These are phyloP conservation scores for Candida corydali DNA, from an alignment of 805 yeast species.

Conservation along the genomic window DNA sequence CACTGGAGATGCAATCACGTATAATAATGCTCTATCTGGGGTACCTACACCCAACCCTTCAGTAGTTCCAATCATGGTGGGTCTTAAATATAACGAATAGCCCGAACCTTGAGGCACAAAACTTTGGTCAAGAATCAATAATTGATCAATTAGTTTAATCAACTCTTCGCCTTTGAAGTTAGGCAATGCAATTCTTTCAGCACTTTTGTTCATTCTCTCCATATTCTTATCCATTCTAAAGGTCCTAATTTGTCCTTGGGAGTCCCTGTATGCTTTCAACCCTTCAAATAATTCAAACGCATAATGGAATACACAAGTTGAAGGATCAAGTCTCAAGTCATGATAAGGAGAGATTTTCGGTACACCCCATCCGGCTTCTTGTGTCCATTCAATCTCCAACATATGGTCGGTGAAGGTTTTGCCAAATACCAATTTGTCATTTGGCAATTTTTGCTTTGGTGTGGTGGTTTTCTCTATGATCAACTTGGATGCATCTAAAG, in stretches of 20 bases:
- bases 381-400: slow-evolving; percentile 81
- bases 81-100: slow-evolving; percentile 88
- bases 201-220: slow-evolving; percentile 88
- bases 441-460: slow-evolving; percentile 35
- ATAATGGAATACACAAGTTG: slow-evolving; percentile 91
- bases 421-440: slow-evolving; percentile 40
- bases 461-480: slow-evolving; percentile 33
- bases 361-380: slow-evolving; percentile 72
- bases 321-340: slow-evolving; percentile 73
- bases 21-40: slow-evolving; percentile 79
- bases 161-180: slow-evolving; percentile 76
- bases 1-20: slow-evolving; percentile 89
- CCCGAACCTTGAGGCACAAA: slow-evolving; percentile 86
- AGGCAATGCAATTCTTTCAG: slow-evolving; percentile 86
- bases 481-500: slow-evolving; percentile 36
- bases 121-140: slow-evolving; percentile 67
- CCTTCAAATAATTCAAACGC: slow-evolving; percentile 96
- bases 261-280: slow-evolving; percentile 79
- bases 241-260: slow-evolving; percentile 62
- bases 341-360: slow-evolving; percentile 89
- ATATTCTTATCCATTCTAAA: slow-evolving; percentile 92
- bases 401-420: slow-evolving; percentile 79
- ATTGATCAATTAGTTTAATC: slow-evolving; percentile 69
- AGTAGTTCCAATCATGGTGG: slow-evolving; percentile 92
- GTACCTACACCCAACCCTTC: slow-evolving; percentile 81